Conservation (phyloP, 1,284 basidiomycete species). For the Xerocomus minutiporus region DNA sequence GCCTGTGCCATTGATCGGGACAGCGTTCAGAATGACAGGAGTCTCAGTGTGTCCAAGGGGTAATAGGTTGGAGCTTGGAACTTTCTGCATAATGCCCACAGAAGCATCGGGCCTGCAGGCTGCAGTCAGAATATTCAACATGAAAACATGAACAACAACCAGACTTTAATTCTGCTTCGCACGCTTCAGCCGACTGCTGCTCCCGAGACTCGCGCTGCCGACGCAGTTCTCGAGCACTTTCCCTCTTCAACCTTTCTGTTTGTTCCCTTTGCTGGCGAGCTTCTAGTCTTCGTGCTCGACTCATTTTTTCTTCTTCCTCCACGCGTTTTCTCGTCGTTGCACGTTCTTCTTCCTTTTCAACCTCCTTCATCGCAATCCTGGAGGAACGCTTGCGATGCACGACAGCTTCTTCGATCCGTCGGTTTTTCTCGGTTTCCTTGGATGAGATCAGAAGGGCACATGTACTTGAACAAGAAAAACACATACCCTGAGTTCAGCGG, state of each 20-base stretch:
- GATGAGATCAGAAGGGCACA: constrained; percentile 7
- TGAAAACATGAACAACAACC: constrained; percentile 1
- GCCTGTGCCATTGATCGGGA: constrained; percentile 29
- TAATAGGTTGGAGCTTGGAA: neutral
- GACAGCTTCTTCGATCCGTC: constrained; percentile 62
- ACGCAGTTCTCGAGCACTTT: constrained; percentile 51
- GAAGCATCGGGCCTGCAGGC: constrained; percentile 13
- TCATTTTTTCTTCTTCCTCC: constrained; percentile 62
- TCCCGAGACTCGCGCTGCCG: constrained; percentile 46
- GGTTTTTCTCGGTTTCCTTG: constrained; percentile 62
- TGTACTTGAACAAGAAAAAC: constrained; percentile 1
- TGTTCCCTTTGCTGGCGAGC: constrained; percentile 63
- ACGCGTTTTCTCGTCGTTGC: constrained; percentile 48
- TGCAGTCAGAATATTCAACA: constrained; percentile 14
- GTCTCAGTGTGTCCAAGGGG: constrained; percentile 4
- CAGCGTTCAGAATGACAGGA: neutral
- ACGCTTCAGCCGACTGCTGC: constrained; percentile 12
- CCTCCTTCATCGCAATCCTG: constrained; percentile 72
- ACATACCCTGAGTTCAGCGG: constrained; percentile 48
- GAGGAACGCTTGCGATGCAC: constrained; percentile 80
- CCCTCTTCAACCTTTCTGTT: constrained; percentile 54
- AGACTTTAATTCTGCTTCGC: constrained; percentile 14
- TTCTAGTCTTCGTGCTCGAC: constrained; percentile 59
- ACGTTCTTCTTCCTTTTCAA: constrained; percentile 64
- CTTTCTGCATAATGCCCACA: constrained; percentile 3